phyloP scores from a whole-genome alignment of 2,329 filamentous ascomycete species.

The Massarina eburnea region DNA sequence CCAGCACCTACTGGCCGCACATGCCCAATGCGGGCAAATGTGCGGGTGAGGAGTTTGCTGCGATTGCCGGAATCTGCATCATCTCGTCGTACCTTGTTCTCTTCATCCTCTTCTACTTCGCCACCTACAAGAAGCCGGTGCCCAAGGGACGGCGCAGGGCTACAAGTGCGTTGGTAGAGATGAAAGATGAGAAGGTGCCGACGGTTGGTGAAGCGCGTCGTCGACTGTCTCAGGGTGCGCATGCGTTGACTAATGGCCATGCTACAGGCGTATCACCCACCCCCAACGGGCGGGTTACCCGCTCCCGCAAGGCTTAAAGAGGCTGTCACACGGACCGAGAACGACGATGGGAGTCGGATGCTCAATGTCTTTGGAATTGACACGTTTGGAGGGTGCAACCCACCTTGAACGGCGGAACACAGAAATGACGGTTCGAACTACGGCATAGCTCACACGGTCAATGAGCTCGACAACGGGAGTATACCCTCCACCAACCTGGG shows the following conservation, averaged over 20 bases:
- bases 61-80: conserved; percentile 87
- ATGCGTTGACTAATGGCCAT: conserved; percentile 40
- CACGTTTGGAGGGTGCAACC: background rate
- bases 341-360: background rate
- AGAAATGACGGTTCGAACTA: background rate
- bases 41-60: conserved; percentile 95
- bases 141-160: conserved; percentile 73
- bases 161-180: conserved; percentile 83
- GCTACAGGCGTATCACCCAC: conserved; percentile 46
- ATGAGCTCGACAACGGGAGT: conserved; percentile 8
- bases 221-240: conserved; percentile 50
- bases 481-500: background rate
- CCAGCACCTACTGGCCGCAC: conserved; percentile 82
- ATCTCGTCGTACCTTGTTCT: conserved; percentile 94
- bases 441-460: conserved; percentile 1
- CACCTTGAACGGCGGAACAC: background rate
- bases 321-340: conserved; percentile 1
- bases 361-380: background rate
- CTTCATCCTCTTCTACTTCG: conserved; percentile 98
- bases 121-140: conserved; percentile 87
- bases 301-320: conserved; percentile 69
- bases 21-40: conserved; percentile 84
- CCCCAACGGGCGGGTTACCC: conserved; percentile 62
- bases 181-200: conserved; percentile 70
- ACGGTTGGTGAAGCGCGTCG: conserved; percentile 55